phyloP scores from a whole-genome alignment of 208 protist genomes.

The Leishmania major region DNA sequence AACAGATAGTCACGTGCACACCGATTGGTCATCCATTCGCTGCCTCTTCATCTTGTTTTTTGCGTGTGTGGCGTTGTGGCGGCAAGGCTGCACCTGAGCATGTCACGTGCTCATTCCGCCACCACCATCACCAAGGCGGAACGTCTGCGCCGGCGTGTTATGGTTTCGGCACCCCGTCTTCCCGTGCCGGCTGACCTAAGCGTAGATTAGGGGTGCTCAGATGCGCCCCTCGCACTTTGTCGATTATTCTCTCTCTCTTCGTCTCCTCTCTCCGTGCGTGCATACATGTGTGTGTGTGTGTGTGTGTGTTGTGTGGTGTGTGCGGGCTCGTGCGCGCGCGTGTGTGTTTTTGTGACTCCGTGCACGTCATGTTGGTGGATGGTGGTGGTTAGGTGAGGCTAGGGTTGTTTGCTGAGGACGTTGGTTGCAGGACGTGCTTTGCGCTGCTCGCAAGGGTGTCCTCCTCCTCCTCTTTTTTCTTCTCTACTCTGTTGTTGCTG shows the following conservation, averaged over 20 bases:
- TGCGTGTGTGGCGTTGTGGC: neutral
- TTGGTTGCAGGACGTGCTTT: neutral
- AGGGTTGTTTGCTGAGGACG: neutral
- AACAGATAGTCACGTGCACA: neutral
- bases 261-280: no score
- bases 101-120: neutral
- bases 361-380: neutral
- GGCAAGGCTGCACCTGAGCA: neutral
- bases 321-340: neutral
- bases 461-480: neutral
- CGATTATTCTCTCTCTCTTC: neutral
- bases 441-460: neutral
- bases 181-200: neutral
- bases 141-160: neutral
- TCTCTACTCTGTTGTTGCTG: no score
- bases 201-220: neutral
- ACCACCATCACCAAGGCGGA: neutral
- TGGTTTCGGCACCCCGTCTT: neutral
- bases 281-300: neutral
- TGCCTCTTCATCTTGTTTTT: neutral
- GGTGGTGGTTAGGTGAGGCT: neutral
- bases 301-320: neutral
- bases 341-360: neutral
- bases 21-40: neutral
- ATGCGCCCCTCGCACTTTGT: neutral